Conservation (phyloP, 495 filamentous ascomycete species). For the Trypethelium eluteriae region DNA sequence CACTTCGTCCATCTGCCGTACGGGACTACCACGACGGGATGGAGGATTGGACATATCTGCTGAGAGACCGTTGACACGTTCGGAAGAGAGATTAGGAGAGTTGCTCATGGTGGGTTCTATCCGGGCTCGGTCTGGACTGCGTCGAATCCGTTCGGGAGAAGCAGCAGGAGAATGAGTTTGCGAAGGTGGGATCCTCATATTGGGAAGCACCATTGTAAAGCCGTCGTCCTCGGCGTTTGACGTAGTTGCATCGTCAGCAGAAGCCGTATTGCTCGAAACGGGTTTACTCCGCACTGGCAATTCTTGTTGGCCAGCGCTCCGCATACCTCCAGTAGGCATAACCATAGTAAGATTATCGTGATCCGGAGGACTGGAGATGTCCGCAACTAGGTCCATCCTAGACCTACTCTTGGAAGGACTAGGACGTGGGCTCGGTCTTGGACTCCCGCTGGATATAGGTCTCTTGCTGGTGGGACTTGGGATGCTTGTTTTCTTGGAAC, state of each 20-base stretch:
- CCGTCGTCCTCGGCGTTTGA: slow-evolving; percentile 33
- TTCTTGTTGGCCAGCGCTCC: slow-evolving; percentile 2
- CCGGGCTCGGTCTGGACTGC: not conserved
- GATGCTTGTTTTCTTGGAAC: slow-evolving; percentile 13
- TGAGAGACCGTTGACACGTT: not conserved
- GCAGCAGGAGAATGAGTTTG: slow-evolving; percentile 18
- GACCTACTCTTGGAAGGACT: slow-evolving; percentile 24
- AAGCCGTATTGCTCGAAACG: slow-evolving; percentile 28
- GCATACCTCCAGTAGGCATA: slow-evolving; percentile 24
- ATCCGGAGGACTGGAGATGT: slow-evolving; percentile 23
- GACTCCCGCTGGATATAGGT: not conserved
- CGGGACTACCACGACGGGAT: not conserved
- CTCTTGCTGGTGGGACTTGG: not conserved
- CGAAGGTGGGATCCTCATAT: slow-evolving; percentile 16
- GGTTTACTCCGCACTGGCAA: slow-evolving; percentile 25
- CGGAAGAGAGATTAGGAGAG: not conserved
- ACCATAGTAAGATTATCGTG: slow-evolving; percentile 38
- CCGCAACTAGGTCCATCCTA: slow-evolving; percentile 9
- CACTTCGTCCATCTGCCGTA: slow-evolving; percentile 28
- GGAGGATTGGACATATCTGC: not conserved
- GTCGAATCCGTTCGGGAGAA: slow-evolving; percentile 1
- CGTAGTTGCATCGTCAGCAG: slow-evolving; percentile 31
- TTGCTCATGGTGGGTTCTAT: not conserved
- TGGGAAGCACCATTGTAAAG: slow-evolving; percentile 40
- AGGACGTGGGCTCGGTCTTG: slow-evolving; percentile 19